A percentile compares a stretch with the other conserved stretches of the same genome.
phyloP scores from a whole-genome alignment of 176 grass and related monocot genomes.

The Pontederia paniculata region DNA sequence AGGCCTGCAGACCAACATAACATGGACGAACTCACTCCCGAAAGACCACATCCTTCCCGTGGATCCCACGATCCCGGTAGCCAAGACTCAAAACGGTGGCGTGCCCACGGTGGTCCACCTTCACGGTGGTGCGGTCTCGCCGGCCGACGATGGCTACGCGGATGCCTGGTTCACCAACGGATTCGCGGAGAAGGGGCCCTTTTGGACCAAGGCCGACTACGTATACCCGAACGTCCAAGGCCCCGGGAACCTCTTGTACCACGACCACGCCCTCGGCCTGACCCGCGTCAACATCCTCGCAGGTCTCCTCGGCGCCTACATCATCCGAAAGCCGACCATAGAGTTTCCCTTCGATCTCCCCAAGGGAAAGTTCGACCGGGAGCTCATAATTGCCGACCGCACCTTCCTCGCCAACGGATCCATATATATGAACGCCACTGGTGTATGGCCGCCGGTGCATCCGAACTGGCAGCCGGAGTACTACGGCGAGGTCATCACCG shows the following conservation, averaged over 20 bases:
- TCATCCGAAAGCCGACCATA: slow-evolving; percentile 10
- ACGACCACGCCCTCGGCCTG: slow-evolving; percentile 67
- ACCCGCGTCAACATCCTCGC: slow-evolving; percentile 71
- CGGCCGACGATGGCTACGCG: slow-evolving; percentile 53
- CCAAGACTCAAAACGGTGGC: slow-evolving; percentile 18
- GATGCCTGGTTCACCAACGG: slow-evolving; percentile 59
- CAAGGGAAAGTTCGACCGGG: slow-evolving; percentile 28
- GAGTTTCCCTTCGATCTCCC: slow-evolving; percentile 32
- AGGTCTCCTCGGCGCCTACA: slow-evolving; percentile 62
- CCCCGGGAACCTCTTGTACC: slow-evolving; percentile 62
- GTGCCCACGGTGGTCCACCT: slow-evolving; percentile 73
- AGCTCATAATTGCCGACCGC: slow-evolving; percentile 51
- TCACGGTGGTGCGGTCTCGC: slow-evolving; percentile 69
- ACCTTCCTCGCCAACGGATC: slow-evolving; percentile 35
- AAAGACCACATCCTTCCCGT: slow-evolving; percentile 42
- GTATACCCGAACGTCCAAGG: slow-evolving; percentile 57
- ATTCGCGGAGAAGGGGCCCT: slow-evolving; percentile 24
- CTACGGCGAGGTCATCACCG: slow-evolving; percentile 44
- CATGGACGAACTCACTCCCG: slow-evolving; percentile 63
- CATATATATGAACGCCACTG: slow-evolving; percentile 58
- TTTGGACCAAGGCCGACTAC: slow-evolving; percentile 24
- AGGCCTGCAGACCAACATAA: slow-evolving; percentile 42
- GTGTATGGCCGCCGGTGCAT: slow-evolving; percentile 47
- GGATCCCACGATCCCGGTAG: slow-evolving; percentile 31
- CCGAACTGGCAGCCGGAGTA: slow-evolving; percentile 91